Base-by-base conservation (phyloP, 805 yeast genomes). In the Middelhovenomyces tepae region DNA sequence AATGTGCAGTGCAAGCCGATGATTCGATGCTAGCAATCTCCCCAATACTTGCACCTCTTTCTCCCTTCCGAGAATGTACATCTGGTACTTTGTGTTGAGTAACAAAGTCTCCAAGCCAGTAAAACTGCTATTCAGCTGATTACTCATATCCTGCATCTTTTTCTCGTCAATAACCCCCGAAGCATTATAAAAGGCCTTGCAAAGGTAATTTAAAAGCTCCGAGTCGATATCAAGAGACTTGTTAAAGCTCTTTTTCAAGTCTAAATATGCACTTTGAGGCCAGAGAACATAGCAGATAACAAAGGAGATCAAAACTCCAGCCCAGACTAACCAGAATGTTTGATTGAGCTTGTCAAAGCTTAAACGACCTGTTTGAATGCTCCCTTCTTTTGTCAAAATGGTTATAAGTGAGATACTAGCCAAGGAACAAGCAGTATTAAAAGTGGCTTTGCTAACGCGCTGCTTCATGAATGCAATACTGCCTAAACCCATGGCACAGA, bases 391-490 rank as follows among this genome's bases (percentile, higher is more conserved):
- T 10, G 81, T 72, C 36, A 83, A 66, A 38, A 82, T 75, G 0
- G 85, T 69, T 2, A 82, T 75, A 16, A 82, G 57, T 3, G 80
- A 69, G 32, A 82, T 80, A 5, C 82, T 73, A 1, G 87, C 82
- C 30, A 82, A 58, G 0, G 86, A 75, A 46, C 91, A 79, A 0
- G 94, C 89, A 8, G 89, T 81, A 45, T 79, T 80, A 56, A 82
- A 83, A 0, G 81, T 78, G 13, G 71, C 77, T 47, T 70, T 73
- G 45, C 70, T 67, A 34, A 82, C 71, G 38, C 69, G 64, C 46
- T 77, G 84, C 43, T 84, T 83, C 62, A 73, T 64, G 46, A 66
- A 78, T 1, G 91, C 79, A 18, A 84, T 68, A 10, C 69, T 41
- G 0, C 91, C 91, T 16, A 81, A 57, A 0, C 83, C 71, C 2